phyloP scores from a whole-genome alignment of 305 asterid species.

The Solanum chacoense region DNA sequence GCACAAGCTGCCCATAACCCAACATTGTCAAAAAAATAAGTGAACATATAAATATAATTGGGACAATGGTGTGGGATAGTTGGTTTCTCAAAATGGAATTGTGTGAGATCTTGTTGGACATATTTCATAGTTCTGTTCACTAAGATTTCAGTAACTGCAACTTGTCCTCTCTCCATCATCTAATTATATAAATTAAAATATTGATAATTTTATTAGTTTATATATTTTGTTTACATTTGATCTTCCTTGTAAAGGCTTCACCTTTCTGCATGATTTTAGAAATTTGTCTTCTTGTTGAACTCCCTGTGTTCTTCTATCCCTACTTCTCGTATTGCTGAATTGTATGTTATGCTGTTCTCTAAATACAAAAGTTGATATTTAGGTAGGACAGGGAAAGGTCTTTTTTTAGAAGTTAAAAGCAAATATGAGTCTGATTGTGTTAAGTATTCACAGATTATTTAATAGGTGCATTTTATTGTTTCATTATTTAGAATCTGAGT shows the following conservation, averaged over 20 bases:
- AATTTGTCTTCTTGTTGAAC: not conserved
- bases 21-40: not conserved
- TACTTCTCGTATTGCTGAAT: not conserved
- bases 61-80: not conserved
- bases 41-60: not conserved
- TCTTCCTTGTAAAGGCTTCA: not conserved
- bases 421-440: not conserved
- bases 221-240: not conserved
- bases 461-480: not conserved
- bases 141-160: not conserved
- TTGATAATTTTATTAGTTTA: not conserved
- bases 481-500: not conserved
- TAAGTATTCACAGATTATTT: not conserved
- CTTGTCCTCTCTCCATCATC: not conserved
- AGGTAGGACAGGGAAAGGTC: not conserved
- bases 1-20: not conserved
- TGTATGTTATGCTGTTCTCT: not conserved
- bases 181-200: not conserved
- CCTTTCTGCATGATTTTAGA: not conserved
- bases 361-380: not conserved
- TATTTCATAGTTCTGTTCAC: not conserved
- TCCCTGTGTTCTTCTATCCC: not conserved
- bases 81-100: not conserved
- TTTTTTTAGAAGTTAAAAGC: not conserved
- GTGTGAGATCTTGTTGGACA: not conserved